These are phyloP conservation scores for Mortierella sp. DNA, from an alignment of 371 early-diverging fungal genomes.

Conservation along the genomic window DNA sequence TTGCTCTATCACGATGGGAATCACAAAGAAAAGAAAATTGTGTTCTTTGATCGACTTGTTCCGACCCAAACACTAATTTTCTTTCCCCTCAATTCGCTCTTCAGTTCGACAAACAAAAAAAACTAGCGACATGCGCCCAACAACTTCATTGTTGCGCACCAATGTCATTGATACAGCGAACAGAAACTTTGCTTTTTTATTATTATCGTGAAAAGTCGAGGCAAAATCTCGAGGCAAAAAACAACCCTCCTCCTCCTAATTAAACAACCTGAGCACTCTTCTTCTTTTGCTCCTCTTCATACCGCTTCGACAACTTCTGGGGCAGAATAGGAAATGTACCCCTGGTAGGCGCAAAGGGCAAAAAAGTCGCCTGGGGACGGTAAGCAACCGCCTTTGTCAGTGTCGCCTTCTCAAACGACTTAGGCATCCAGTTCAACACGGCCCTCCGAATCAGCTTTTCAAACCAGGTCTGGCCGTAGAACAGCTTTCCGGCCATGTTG, in stretches of 20 bases:
- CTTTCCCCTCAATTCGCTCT: no score
- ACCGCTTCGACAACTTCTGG: slow-evolving; percentile 25
- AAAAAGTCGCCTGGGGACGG: slow-evolving; percentile 36
- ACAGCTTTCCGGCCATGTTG: slow-evolving; percentile 10
- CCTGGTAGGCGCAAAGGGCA: slow-evolving; percentile 16
- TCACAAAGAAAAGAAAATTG: no score
- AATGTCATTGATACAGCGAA: no score
- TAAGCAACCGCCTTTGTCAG: slow-evolving; percentile 21
- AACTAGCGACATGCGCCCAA: no score
- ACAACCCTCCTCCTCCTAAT: no score
- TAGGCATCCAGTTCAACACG: slow-evolving; percentile 34
- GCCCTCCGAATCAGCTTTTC: slow-evolving; percentile 20
- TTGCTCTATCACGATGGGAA: no score
- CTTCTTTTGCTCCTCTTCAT: slow-evolving; percentile 16
- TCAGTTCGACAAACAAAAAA: no score
- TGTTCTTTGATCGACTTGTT: no score
- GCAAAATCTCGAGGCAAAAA: neutral
- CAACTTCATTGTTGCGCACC: no score
- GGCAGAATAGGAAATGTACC: slow-evolving; percentile 18
- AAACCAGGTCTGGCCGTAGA: slow-evolving; percentile 27
- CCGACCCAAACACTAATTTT: no score
- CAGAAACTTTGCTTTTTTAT: neutral
- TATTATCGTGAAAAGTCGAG: neutral
- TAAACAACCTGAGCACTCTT: neutral
- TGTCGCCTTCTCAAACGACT: slow-evolving; percentile 12